phyloP scores from a whole-genome alignment of 1,284 basidiomycete genomes.

The Sporisorium sorghi region DNA sequence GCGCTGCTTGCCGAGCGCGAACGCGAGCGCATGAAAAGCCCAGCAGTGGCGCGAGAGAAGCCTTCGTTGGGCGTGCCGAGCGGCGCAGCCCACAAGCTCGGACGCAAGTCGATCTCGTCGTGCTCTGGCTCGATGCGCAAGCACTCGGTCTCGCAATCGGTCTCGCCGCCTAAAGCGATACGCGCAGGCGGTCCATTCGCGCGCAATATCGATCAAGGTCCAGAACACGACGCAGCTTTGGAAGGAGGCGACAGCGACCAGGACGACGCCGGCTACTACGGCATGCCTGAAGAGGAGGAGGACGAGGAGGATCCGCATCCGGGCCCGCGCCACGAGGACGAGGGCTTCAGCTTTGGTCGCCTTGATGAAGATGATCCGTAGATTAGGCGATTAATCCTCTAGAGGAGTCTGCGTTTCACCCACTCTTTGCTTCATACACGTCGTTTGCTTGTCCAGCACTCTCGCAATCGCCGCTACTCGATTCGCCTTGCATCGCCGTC shows the following conservation, averaged over 20 bases:
- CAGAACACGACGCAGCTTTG: constrained; percentile 35
- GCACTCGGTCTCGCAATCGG: constrained; percentile 29
- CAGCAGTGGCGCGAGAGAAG: constrained; percentile 29
- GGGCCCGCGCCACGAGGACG: constrained; percentile 39
- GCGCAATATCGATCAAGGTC: constrained; percentile 35
- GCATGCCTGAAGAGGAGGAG: constrained; percentile 26
- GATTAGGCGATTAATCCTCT: not conserved
- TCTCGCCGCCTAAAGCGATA: constrained; percentile 32
- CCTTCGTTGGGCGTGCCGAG: constrained; percentile 37
- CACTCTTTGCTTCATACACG: not conserved
- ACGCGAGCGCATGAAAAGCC: constrained; percentile 32
- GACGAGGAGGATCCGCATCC: constrained; percentile 33
- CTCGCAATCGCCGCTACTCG: not conserved
- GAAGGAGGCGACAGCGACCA: constrained; percentile 43
- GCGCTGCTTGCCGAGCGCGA: constrained; percentile 46
- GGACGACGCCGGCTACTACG: constrained; percentile 23
- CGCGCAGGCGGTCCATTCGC: constrained; percentile 40
- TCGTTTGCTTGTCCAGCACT: not conserved
- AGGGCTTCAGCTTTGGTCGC: constrained; percentile 36
- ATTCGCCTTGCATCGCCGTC: not conserved
- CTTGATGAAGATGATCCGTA: constrained; percentile 32
- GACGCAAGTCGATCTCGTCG: constrained; percentile 53
- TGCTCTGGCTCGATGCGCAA: constrained; percentile 47
- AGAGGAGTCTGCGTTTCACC: too few relatives aligned
- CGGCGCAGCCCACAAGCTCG: constrained; percentile 43